Evolutionary conservation across 306 rosid genomes (phyloP), one percentile per base, ranked within the genome.

Genomic region (Dryas drummondii): DNA sequence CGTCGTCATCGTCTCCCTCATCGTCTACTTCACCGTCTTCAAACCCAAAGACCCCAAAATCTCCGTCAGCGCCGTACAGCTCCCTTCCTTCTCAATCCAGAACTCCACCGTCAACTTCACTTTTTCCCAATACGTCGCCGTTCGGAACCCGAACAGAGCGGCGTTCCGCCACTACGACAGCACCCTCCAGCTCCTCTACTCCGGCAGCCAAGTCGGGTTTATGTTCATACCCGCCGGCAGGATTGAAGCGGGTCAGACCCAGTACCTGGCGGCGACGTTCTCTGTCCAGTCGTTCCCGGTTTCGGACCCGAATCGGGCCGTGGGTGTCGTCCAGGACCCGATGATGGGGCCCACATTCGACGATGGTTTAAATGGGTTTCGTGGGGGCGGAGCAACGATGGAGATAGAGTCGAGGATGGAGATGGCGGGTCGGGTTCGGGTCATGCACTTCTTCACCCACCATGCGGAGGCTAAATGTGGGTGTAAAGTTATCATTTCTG

Each of bases 161-260:
- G 22, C 76, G 9, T 91, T 94, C 77, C 73, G 88, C 37, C 98
- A 94, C 89, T 94, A 80, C 85, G 97, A 94, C 72, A 88, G 96
- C 73, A 83, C 90, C 4, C 89, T 94, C 61, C 97, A 91, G 91
- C 93, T 94, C 61, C 76, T 94, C 85, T 88, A 84, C 82, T 75
- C 86, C 60, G 97, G 98, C 9, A 74, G 4, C 3, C 96, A 85
- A 66, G 84, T 94, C 76, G 98, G 98, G 0, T 94, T 94, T 88
- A 80, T 94, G 96, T 94, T 94, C 81, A 91, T 94, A 3, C 98
- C 98, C 42, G 97, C 98, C 75, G 97, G 91, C 3, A 77, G 79
- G 75, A 86, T 94, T 84, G 89, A 81, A 48, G 79, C 97, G 17
- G 88, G 88, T 0, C 82, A 75, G 54, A 94, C 97, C 22, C 83